A percentile compares a stretch with the other conserved stretches of the same genome.
These are phyloP conservation scores for Canariomyces notabilis DNA, from an alignment of 2,329 filamentous ascomycete genomes.

Conservation along the genomic window DNA sequence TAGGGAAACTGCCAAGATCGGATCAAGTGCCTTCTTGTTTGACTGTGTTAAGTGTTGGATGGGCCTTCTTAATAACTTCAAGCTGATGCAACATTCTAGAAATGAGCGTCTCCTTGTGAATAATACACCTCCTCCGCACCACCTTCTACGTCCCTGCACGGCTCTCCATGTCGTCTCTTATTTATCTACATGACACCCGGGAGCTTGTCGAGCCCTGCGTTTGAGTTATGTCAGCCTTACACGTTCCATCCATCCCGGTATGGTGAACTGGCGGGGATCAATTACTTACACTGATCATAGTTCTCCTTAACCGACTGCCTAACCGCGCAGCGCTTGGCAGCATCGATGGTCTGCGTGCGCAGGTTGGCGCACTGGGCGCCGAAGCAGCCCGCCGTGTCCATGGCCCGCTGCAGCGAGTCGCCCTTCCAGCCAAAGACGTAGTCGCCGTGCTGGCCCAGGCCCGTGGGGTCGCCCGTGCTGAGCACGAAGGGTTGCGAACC, in stretches of 20 bases:
- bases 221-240: background rate
- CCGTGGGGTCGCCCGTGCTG: conserved; percentile 35
- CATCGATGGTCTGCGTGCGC: conserved; percentile 31
- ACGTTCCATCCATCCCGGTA: background rate
- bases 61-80: background rate
- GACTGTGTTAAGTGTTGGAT: background rate
- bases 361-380: conserved; percentile 34
- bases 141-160: background rate
- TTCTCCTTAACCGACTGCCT: conserved; percentile 31
- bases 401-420: conserved; percentile 34
- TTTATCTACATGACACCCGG: conserved; percentile 9
- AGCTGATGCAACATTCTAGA: background rate
- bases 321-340: conserved; percentile 29
- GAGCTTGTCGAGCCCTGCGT: conserved; percentile 15
- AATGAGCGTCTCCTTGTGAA: background rate
- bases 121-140: background rate
- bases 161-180: background rate
- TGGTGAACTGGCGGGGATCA: background rate
- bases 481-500: conserved; percentile 35
- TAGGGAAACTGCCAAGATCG: background rate
- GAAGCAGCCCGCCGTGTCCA: conserved; percentile 39
- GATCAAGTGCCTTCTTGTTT: background rate
- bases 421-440: conserved; percentile 38
- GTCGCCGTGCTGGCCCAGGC: conserved; percentile 39
- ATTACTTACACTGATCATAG: conserved; percentile 33